Evolutionary conservation across 768 basidiomycete species (phyloP), one percentile per base, ranked within the genome.

Genomic region (Lentinula detonsa): DNA sequence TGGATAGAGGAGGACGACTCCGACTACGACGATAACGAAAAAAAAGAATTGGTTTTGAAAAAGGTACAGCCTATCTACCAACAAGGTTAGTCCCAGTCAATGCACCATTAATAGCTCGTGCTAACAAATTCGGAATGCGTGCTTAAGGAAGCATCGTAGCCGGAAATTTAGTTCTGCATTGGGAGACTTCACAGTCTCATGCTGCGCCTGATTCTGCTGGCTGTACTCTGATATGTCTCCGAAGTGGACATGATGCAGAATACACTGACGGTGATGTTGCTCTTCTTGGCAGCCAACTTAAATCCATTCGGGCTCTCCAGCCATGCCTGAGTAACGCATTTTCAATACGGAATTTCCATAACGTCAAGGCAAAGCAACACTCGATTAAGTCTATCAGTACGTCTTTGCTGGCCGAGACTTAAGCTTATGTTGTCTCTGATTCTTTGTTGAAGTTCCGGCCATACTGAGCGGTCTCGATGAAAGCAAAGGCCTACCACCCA

Each of bases 181-280:
- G 81, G 78, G 81, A 86, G 64, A 69, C 78, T 51, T 85, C 83
- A 3, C 68, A 66, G 7, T 78, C 82, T 61, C 65, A 74, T 8
- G 76, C 75, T 58, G 74, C 73, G 31, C 69, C 67, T 18, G 73
- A 78, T 35, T 75, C 74, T 5, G 11, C n/a, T 9, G 50, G 59
- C 15, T 81, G 76, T 60, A 72, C 76, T 5, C 66, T 83, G 42
- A 62, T 86, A 57, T 85, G 77, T 63, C 65, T 77, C 34, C 78
- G 75, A 60, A 72, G 72, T 48, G 65, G 61, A 71, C 73, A 75
- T 76, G 63, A 75, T 76, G 63, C n/a, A 7, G 37, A 1, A 7
- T 55, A 10, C 35, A 40, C 18, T 18, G 40, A 42, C 4, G 21
- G 16, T 5, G 40, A 56, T 43, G 40, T 56, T 40, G 40, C 23